Evolutionary conservation across 2,329 filamentous ascomycete genomes (phyloP).

Genomic region (Cercospora sp.): DNA sequence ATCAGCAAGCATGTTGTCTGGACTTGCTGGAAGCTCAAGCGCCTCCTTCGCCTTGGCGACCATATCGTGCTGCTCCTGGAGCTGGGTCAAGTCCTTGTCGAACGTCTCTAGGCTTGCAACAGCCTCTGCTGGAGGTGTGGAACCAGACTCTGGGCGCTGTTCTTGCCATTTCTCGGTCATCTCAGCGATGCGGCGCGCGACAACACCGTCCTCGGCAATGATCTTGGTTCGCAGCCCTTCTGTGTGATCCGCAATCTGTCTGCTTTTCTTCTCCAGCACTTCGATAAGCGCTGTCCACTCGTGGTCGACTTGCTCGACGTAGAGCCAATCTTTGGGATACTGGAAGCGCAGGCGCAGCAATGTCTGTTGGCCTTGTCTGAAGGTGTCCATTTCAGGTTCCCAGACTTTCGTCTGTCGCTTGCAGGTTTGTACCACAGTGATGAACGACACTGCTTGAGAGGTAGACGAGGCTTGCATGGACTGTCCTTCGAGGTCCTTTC

Average conservation of each 20-base stretch:
- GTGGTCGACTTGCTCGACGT: slow-evolving; percentile 92
- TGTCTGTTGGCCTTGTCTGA: slow-evolving; percentile 92
- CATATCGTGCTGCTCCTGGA: slow-evolving; percentile 88
- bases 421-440: slow-evolving; percentile 95
- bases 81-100: slow-evolving; percentile 77
- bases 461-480: slow-evolving; percentile 93
- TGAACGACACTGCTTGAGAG: slow-evolving; percentile 95
- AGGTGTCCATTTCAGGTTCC: slow-evolving; percentile 94
- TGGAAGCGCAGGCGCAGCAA: slow-evolving; percentile 90
- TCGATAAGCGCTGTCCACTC: slow-evolving; percentile 95
- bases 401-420: slow-evolving; percentile 90
- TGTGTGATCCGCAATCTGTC: slow-evolving; percentile 94
- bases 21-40: slow-evolving; percentile 78
- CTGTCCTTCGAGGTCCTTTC: slow-evolving; percentile 86
- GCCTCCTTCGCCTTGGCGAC: slow-evolving; percentile 96
- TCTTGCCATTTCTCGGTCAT: slow-evolving; percentile 88
- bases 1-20: slow-evolving; percentile 77
- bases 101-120: slow-evolving; percentile 80
- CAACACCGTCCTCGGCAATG: slow-evolving; percentile 85
- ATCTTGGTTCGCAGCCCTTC: slow-evolving; percentile 96
- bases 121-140: slow-evolving; percentile 85
- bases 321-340: slow-evolving; percentile 89
- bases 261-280: slow-evolving; percentile 85
- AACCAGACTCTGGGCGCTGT: slow-evolving; percentile 94
- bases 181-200: slow-evolving; percentile 83